Percentiles rank a stretch among this genome's conserved stretches.
These are phyloP conservation scores for Arthrobotrys sphaeroides DNA, from an alignment of 2,329 filamentous ascomycete genomes.

Conservation along the genomic window DNA sequence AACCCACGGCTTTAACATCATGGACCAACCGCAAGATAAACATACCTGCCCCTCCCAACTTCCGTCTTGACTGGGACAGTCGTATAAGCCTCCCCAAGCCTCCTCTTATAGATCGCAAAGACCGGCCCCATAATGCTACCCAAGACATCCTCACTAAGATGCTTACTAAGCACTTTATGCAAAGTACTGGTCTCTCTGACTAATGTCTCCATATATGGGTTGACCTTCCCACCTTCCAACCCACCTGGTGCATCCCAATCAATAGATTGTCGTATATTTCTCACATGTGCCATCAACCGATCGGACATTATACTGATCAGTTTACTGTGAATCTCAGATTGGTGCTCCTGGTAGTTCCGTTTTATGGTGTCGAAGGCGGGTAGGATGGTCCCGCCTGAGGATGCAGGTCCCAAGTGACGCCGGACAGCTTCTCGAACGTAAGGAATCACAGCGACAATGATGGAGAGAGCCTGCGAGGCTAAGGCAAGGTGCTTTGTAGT, in stretches of 20 bases:
- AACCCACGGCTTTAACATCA: too few relatives aligned
- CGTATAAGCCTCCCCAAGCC: constrained; percentile 76
- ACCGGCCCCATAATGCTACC: constrained; percentile 86
- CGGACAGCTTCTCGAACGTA: constrained; percentile 92
- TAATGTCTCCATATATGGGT: constrained; percentile 84
- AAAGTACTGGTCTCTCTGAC: constrained; percentile 86
- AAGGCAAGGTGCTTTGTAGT: constrained; percentile 94
- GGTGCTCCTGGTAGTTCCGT: constrained; percentile 81
- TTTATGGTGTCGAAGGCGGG: constrained; percentile 89
- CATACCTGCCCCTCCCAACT: constrained; percentile 76
- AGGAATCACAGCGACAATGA: constrained; percentile 85
- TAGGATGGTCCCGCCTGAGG: constrained; percentile 68
- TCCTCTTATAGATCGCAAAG: constrained; percentile 81
- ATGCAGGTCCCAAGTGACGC: constrained; percentile 70
- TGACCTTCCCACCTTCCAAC: constrained; percentile 64
- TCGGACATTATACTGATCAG: constrained; percentile 90
- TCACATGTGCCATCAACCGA: constrained; percentile 77
- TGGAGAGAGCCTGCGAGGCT: constrained; percentile 86
- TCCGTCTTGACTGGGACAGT: constrained; percentile 73
- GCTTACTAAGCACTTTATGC: constrained; percentile 82
- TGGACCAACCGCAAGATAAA: constrained; percentile 41
- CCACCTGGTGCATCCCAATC: constrained; percentile 72
- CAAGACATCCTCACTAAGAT: constrained; percentile 79
- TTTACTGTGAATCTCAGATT: constrained; percentile 89
- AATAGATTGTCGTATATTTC: constrained; percentile 73